phyloP scores from a whole-genome alignment of 495 filamentous ascomycete species.

The Penicillium verhagenii region DNA sequence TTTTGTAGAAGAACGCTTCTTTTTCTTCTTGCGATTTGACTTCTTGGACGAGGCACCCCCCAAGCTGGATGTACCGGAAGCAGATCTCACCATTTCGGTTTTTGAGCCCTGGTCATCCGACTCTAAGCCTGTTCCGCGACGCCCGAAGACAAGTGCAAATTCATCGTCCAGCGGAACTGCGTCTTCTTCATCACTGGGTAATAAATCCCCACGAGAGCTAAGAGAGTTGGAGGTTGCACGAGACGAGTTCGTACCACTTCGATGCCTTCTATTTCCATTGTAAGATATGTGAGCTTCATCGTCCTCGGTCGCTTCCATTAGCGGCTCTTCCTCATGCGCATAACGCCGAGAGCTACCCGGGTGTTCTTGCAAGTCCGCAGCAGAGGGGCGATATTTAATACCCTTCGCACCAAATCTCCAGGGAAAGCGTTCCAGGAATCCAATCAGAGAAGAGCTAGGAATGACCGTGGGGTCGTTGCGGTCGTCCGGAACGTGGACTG shows the following conservation, averaged over 20 bases:
- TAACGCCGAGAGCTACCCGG: slow-evolving; percentile 56
- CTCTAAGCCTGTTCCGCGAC: slow-evolving; percentile 58
- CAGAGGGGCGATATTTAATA: slow-evolving; percentile 83
- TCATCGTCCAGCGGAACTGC: slow-evolving; percentile 92
- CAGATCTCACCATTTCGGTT: slow-evolving; percentile 61
- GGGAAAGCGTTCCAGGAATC: slow-evolving; percentile 80
- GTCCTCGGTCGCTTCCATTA: slow-evolving; percentile 65
- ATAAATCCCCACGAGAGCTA: slow-evolving; percentile 89
- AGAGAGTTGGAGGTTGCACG: slow-evolving; percentile 83
- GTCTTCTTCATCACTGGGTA: slow-evolving; percentile 93
- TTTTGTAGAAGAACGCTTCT: slow-evolving; percentile 26
- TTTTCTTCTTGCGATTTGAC: slow-evolving; percentile 35
- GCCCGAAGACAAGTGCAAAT: slow-evolving; percentile 75
- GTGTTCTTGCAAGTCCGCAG: slow-evolving; percentile 88
- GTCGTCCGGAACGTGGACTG: slow-evolving; percentile 56
- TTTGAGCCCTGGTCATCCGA: slow-evolving; percentile 71
- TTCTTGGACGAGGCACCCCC: slow-evolving; percentile 50
- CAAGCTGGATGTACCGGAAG: slow-evolving; percentile 54
- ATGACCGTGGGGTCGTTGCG: slow-evolving; percentile 84
- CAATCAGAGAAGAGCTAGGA: slow-evolving; percentile 79
- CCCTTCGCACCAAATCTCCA: slow-evolving; percentile 80
- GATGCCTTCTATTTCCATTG: slow-evolving; percentile 53
- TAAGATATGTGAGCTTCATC: slow-evolving; percentile 23
- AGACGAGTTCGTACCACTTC: slow-evolving; percentile 81
- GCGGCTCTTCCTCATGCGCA: slow-evolving; percentile 63